Conservation (phyloP, 495 filamentous ascomycete genomes). For the Penicillium waksmanii region DNA sequence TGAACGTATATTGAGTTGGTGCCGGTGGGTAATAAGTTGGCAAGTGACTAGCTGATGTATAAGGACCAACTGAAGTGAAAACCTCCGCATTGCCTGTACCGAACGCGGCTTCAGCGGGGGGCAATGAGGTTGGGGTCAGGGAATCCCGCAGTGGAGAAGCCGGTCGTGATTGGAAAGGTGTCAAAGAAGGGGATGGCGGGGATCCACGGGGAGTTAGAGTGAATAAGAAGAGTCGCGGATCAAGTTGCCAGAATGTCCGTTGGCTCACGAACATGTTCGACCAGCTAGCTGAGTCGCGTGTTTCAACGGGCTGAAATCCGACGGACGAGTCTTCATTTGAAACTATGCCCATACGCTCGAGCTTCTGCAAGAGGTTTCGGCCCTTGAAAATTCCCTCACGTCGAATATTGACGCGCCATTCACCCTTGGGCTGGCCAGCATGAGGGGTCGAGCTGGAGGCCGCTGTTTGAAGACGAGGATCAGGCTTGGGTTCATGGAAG, state of each 20-base stretch:
- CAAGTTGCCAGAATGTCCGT: slow-evolving; percentile 88
- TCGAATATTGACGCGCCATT: slow-evolving; percentile 88
- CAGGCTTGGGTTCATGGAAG: slow-evolving; percentile 69
- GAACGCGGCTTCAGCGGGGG: slow-evolving; percentile 28
- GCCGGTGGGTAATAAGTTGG: slow-evolving; percentile 89
- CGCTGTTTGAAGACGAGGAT: slow-evolving; percentile 59
- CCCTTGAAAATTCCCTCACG: slow-evolving; percentile 85
- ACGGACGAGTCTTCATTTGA: slow-evolving; percentile 75
- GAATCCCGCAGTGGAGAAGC: slow-evolving; percentile 62
- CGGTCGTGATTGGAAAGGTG: slow-evolving; percentile 57
- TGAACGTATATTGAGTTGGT: slow-evolving; percentile 79
- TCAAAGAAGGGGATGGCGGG: slow-evolving; percentile 53
- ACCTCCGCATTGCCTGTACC: slow-evolving; percentile 53
- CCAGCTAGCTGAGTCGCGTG: slow-evolving; percentile 67
- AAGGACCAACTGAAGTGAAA: slow-evolving; percentile 72
- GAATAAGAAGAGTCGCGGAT: slow-evolving; percentile 85
- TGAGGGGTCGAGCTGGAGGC: slow-evolving; percentile 66
- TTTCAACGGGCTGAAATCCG: slow-evolving; percentile 61
- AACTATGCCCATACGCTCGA: slow-evolving; percentile 91
- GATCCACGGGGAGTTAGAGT: slow-evolving; percentile 65
- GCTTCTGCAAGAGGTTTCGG: slow-evolving; percentile 79
- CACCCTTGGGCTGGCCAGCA: slow-evolving; percentile 72
- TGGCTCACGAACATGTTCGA: slow-evolving; percentile 79
- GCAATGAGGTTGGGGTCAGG: slow-evolving; percentile 20
- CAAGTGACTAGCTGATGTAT: slow-evolving; percentile 75